phyloP scores from a whole-genome alignment of 106 monocot genomes.

The Posidonia australis region DNA sequence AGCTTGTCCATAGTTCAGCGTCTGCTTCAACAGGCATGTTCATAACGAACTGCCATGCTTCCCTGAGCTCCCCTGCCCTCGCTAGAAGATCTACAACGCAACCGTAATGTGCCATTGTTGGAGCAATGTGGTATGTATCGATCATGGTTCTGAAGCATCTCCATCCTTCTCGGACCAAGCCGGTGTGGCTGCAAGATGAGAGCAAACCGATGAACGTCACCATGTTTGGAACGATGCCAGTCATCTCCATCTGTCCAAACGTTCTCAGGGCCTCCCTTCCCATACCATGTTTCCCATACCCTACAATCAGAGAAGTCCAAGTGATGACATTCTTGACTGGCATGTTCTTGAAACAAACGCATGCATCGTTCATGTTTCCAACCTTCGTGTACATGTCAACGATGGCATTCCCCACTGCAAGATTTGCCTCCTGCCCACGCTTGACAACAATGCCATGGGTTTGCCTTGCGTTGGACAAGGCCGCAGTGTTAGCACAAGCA shows the following conservation, averaged over 20 bases:
- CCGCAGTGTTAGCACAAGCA: constrained; percentile 3
- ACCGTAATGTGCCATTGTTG: constrained; percentile 38
- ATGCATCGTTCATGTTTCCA: constrained; percentile 1
- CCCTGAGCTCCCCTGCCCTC: constrained; percentile 21
- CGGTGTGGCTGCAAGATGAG: constrained; percentile 10
- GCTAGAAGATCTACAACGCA: constrained; percentile 38
- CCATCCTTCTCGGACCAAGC: constrained; percentile 1
- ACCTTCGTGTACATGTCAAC: constrained; percentile 12
- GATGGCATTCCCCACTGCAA: constrained; percentile 7
- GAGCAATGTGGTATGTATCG: background rate
- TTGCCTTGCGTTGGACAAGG: background rate
- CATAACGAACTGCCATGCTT: constrained; percentile 27
- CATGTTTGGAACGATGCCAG: constrained; percentile 2
- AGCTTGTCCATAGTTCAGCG: constrained; percentile 26
- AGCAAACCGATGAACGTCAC: constrained; percentile 7
- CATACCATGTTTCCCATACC: constrained; percentile 12
- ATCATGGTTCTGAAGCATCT: constrained; percentile 1
- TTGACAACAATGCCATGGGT: constrained; percentile 1
- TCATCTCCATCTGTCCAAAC: constrained; percentile 3
- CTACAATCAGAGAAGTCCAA: constrained; percentile 12
- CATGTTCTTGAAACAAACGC: constrained; percentile 1
- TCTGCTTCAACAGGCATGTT: constrained; percentile 33
- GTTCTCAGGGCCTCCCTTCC: constrained; percentile 4
- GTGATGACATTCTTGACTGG: constrained; percentile 6
- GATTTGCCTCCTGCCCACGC: background rate